These are phyloP conservation scores for Boeremia exigua DNA, from an alignment of 2,329 filamentous ascomycete species.

Conservation along the genomic window DNA sequence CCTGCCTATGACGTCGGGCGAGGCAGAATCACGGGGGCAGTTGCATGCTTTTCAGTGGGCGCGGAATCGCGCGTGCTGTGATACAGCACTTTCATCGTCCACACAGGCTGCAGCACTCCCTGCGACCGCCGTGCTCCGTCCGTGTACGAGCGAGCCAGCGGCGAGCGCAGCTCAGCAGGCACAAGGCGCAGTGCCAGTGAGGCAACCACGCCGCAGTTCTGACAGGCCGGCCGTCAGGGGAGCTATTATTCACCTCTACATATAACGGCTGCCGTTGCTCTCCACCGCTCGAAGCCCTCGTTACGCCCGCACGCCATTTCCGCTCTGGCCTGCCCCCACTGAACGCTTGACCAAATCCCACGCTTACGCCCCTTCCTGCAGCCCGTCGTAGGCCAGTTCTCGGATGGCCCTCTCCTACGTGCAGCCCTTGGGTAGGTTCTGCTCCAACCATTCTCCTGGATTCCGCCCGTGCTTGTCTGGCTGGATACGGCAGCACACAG, in stretches of 20 bases:
- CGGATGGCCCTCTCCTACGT: conserved; percentile 39
- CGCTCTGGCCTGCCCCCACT: conserved; percentile 38
- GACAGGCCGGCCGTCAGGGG: conserved; percentile 12
- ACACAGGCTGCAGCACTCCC: conserved; percentile 15
- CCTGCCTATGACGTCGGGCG: conserved; percentile 17
- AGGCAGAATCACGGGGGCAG: conserved; percentile 20
- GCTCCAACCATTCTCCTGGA: conserved; percentile 47
- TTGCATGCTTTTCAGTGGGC: conserved; percentile 21
- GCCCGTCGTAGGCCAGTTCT: conserved; percentile 18
- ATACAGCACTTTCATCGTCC: conserved; percentile 19
- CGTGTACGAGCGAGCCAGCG: conserved; percentile 10
- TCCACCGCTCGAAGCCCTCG: conserved; percentile 18
- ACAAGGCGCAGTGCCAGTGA: not conserved
- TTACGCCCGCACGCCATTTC: conserved; percentile 24
- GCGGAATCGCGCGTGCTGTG: conserved; percentile 13
- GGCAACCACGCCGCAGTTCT: conserved; percentile 1
- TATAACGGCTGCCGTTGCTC: conserved; percentile 23
- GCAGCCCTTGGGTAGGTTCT: conserved; percentile 50
- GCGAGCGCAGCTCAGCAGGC: conserved; percentile 6
- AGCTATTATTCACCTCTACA: conserved; percentile 24
- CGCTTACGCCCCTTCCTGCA: conserved; percentile 52
- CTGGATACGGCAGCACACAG: conserved; percentile 34
- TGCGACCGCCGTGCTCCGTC: conserved; percentile 24
- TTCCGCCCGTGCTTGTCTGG: conserved; percentile 47
- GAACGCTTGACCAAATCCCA: conserved; percentile 37